phyloP scores from a whole-genome alignment of 1,284 basidiomycete genomes.

The Neolentinus lepideus region DNA sequence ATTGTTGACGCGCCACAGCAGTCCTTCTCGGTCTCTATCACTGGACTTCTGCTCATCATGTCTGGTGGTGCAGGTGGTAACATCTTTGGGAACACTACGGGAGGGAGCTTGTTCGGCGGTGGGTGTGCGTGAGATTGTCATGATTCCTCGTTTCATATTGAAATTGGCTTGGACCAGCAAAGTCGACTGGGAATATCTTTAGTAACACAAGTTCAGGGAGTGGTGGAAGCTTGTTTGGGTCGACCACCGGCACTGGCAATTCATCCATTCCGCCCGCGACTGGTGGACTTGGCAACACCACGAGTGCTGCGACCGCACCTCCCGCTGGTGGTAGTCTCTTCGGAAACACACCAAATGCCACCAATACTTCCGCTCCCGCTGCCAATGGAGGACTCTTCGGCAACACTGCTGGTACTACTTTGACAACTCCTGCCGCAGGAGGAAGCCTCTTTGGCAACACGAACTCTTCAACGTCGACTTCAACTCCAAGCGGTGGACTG shows the following conservation, averaged over 20 bases:
- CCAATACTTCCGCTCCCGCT: not conserved
- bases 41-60: not conserved
- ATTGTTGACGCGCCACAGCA: not conserved
- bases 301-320: not conserved
- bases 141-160: not conserved
- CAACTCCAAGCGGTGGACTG: conserved; percentile 1
- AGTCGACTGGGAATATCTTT: conserved; percentile 11
- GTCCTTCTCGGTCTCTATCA: not conserved
- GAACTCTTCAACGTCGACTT: not conserved
- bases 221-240: conserved; percentile 8
- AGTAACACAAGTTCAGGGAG: conserved; percentile 1
- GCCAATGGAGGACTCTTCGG: conserved; percentile 9
- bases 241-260: not conserved
- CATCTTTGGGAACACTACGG: conserved; percentile 5
- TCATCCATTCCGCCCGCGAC: not conserved
- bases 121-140: not conserved
- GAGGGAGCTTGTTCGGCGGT: not conserved
- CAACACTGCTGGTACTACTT: conserved; percentile 5
- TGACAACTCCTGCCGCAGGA: conserved; percentile 10
- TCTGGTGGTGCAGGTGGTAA: not conserved
- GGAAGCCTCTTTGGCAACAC: conserved; percentile 11
- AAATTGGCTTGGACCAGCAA: not conserved
- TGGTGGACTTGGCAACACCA: conserved; percentile 7
- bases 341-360: conserved; percentile 5
- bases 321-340: conserved; percentile 1